Percentiles rank a stretch among this genome's conserved stretches.
Evolutionary conservation across 805 yeast genomes (phyloP).

Genomic region (Barnettozyma populi): DNA sequence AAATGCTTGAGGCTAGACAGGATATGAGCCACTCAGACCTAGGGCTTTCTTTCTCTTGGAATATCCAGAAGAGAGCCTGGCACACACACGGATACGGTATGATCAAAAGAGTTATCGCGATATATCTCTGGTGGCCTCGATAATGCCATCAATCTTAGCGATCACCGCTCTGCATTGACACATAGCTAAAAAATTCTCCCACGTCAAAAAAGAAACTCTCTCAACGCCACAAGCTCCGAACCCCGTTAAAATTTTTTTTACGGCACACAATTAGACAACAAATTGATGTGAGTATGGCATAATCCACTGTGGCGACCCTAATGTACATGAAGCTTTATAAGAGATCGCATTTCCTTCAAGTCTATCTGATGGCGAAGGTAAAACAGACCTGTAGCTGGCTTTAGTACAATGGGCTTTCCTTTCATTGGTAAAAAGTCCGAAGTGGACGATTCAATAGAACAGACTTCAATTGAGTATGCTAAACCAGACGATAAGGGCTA

Average conservation of each 20-base stretch:
- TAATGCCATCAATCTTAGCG: not conserved
- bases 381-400: not conserved
- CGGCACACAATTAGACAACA: not conserved
- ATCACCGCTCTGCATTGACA: not conserved
- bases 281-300: not conserved
- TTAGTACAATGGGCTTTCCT: not conserved
- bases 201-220: not conserved
- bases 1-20: not conserved
- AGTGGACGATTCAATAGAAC: not conserved
- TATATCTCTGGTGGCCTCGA: too few relatives aligned
- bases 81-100: not conserved
- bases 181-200: not conserved
- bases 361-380: not conserved
- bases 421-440: conserved; percentile 7
- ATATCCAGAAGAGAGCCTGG: not conserved
- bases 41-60: not conserved
- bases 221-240: not conserved
- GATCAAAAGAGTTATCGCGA: too few relatives aligned
- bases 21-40: not conserved
- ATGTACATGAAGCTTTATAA: not conserved
- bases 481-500: conserved; percentile 36
- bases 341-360: not conserved
- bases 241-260: not conserved
- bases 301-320: not conserved
- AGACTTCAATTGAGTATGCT: conserved; percentile 23